These are phyloP conservation scores for Candida chauliodis DNA, from an alignment of 805 yeast species.

Conservation along the genomic window DNA sequence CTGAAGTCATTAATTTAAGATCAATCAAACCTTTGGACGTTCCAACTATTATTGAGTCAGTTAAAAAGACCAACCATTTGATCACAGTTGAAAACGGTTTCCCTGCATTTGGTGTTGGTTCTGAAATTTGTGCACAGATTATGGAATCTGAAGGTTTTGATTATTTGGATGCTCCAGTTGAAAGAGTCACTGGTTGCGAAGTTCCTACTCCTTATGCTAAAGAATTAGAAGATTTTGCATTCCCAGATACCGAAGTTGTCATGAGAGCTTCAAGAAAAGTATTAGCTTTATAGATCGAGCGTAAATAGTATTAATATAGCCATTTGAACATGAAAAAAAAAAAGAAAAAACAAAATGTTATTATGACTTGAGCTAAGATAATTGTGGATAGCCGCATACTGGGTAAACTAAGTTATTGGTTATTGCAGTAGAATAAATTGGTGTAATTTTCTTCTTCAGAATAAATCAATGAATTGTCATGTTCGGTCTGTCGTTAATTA, in stretches of 20 bases:
- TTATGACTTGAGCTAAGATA: neutral
- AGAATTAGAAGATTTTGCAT: conserved; percentile 95
- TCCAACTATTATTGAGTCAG: conserved; percentile 76
- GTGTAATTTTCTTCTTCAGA: too few species aligned
- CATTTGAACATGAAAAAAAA: too few species aligned
- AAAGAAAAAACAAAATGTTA: too few species aligned
- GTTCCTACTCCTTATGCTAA: conserved; percentile 98
- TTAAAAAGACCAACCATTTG: conserved; percentile 95
- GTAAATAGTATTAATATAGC: neutral
- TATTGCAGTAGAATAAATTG: too few species aligned
- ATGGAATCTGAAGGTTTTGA: conserved; percentile 99
- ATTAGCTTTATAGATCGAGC: conserved; percentile 51
- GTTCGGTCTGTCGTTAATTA: too few species aligned
- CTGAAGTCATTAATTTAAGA: conserved; percentile 93
- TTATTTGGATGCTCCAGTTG: conserved; percentile 97
- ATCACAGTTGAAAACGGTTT: conserved; percentile 95
- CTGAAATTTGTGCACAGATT: conserved; percentile 95
- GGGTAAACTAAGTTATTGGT: too few species aligned
- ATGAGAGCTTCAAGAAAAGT: conserved; percentile 83
- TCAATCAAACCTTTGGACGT: conserved; percentile 95
- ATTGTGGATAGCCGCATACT: too few species aligned
- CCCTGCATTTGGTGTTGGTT: conserved; percentile 99
- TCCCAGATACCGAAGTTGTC: conserved; percentile 94
- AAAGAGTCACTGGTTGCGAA: conserved; percentile 98
- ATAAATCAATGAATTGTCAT: too few species aligned